Evolutionary conservation across 1,284 basidiomycete genomes (phyloP).

Genomic region (Lentinula novae-zelandiae): DNA sequence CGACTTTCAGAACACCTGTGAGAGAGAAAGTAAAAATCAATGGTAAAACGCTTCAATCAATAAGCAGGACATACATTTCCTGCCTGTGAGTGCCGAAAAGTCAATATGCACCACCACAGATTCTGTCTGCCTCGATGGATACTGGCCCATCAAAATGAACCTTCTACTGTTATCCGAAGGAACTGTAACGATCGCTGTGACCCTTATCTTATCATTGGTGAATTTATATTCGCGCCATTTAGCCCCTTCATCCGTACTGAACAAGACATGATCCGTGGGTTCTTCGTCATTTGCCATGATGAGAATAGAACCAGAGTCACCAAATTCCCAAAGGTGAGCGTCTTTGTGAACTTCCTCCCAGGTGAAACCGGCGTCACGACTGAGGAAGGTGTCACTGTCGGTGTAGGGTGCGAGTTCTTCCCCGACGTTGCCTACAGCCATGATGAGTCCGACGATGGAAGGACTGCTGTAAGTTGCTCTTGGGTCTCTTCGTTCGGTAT

Average conservation of each 20-base stretch:
- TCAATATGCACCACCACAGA: slow-evolving; percentile 85
- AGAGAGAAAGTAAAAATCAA: background rate
- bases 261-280: slow-evolving; percentile 86
- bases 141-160: slow-evolving; percentile 83
- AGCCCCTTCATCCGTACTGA: slow-evolving; percentile 85
- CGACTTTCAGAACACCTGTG: slow-evolving; percentile 63
- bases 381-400: slow-evolving; percentile 94
- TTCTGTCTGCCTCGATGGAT: slow-evolving; percentile 39
- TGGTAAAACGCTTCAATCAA: background rate
- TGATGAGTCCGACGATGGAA: slow-evolving; percentile 87
- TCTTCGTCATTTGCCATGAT: slow-evolving; percentile 95
- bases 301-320: slow-evolving; percentile 93
- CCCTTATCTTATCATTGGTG: slow-evolving; percentile 52
- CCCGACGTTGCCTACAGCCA: slow-evolving; percentile 98
- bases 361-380: slow-evolving; percentile 93
- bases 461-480: slow-evolving; percentile 92
- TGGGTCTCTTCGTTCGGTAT: slow-evolving; percentile 89
- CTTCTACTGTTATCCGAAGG: slow-evolving; percentile 87
- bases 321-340: slow-evolving; percentile 97
- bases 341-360: slow-evolving; percentile 99
- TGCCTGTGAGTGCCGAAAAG: slow-evolving; percentile 75
- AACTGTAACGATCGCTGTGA: slow-evolving; percentile 83
- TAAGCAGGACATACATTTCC: slow-evolving; percentile 56
- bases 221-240: slow-evolving; percentile 90
- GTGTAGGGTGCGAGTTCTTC: slow-evolving; percentile 77